phyloP scores from a whole-genome alignment of 2,329 filamentous ascomycete species.

The Fusarium pininemorale region DNA sequence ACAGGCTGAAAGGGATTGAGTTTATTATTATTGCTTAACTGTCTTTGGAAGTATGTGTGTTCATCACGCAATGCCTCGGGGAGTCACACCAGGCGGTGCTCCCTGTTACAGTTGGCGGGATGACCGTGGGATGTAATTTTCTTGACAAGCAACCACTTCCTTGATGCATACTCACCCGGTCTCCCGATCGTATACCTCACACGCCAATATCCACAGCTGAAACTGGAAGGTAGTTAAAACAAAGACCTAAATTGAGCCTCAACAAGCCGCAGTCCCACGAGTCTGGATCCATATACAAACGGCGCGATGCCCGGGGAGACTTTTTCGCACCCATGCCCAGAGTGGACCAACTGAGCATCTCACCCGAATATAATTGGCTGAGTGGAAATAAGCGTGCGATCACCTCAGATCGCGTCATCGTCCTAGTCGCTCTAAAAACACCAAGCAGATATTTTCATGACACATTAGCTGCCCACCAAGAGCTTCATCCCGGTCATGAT shows the following conservation, averaged over 20 bases:
- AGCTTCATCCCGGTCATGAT: background rate
- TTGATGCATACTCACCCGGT: background rate
- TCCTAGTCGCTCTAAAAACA: constrained; percentile 32
- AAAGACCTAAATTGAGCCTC: background rate
- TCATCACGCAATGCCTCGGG: constrained; percentile 1
- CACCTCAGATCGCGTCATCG: constrained; percentile 46
- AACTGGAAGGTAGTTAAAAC: constrained; percentile 27
- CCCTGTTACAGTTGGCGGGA: background rate
- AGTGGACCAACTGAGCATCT: constrained; percentile 22
- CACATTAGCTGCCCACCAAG: constrained; percentile 30
- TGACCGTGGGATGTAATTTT: constrained; percentile 6
- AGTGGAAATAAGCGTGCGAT: constrained; percentile 24
- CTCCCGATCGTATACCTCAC: background rate
- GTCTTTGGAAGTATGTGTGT: background rate
- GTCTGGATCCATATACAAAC: constrained; percentile 5
- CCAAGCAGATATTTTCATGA: constrained; percentile 30
- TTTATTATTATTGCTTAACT: background rate
- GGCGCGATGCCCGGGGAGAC: constrained; percentile 25
- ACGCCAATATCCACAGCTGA: background rate
- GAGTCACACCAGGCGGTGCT: constrained; percentile 17
- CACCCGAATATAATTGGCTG: constrained; percentile 18
- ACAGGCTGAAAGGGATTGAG: background rate
- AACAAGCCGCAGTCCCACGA: constrained; percentile 19
- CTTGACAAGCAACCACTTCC: background rate
- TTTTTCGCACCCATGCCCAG: background rate